These are phyloP conservation scores for Aegle marmelos DNA, from an alignment of 345 rosid species.

Conservation along the genomic window DNA sequence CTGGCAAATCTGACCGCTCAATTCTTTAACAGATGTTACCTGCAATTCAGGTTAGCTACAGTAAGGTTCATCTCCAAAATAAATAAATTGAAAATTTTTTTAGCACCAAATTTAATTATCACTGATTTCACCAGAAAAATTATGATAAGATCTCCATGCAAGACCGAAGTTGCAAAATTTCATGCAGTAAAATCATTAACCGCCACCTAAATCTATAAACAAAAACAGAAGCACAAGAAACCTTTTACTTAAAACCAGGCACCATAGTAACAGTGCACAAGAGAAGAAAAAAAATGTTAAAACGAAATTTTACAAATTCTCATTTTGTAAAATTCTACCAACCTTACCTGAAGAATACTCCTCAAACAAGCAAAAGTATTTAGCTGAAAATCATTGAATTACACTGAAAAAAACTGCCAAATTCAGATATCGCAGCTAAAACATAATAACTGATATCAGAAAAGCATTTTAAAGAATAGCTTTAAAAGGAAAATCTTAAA, in stretches of 20 bases:
- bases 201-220: constrained; percentile 24
- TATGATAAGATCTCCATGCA: constrained; percentile 4
- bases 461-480: neutral
- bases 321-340: neutral
- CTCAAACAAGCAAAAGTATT: neutral
- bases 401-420: neutral
- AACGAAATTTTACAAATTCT: neutral
- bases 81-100: neutral
- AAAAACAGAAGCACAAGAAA: neutral
- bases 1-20: constrained; percentile 81
- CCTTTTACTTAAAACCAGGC: constrained; percentile 12
- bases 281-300: neutral
- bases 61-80: constrained; percentile 10
- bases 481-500: too few relatives aligned
- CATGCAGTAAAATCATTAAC: constrained; percentile 16
- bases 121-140: neutral
- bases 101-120: neutral
- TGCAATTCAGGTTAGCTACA: constrained; percentile 24
- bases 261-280: neutral
- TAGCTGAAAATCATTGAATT: neutral
- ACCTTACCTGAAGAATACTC: constrained; percentile 10
- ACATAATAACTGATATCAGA: neutral
- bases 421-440: neutral
- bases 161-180: constrained; percentile 15
- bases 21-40: constrained; percentile 65